Conservation (phyloP, 148 eudicot genomes). For the Cornus florida region DNA sequence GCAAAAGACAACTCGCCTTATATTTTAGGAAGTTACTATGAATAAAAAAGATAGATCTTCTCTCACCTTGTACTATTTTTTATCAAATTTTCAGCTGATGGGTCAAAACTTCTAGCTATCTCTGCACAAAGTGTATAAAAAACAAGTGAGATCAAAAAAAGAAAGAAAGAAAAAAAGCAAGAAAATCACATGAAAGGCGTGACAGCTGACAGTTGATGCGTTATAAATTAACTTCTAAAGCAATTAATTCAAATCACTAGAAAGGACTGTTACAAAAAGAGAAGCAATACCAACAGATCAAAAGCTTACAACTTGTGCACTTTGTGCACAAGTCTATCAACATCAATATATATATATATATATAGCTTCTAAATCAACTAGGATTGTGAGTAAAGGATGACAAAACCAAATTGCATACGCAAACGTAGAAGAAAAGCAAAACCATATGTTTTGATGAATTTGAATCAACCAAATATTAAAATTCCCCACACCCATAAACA, state of each 20-base stretch:
- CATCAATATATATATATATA: neutral
- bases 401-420: neutral
- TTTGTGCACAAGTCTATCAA: neutral
- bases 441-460: neutral
- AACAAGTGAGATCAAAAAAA: neutral
- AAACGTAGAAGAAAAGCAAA: neutral
- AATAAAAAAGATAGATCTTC: neutral
- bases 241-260: conserved; percentile 1
- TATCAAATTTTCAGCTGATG: conserved; percentile 11
- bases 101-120: conserved; percentile 18
- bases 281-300: neutral
- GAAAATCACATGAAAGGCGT: conserved; percentile 35
- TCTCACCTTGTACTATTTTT: conserved; percentile 24
- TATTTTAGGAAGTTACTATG: neutral
- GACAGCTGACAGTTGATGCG: conserved; percentile 1
- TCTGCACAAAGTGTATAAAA: conserved; percentile 26
- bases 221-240: neutral
- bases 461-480: neutral
- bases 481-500: neutral
- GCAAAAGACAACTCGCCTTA: neutral
- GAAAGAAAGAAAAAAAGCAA: neutral
- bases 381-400: neutral
- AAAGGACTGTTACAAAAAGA: conserved; percentile 8
- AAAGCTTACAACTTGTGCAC: neutral
- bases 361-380: neutral